Percentiles rank a stretch among this genome's conserved stretches.
These are phyloP conservation scores for Coniferiporia sulphurascens DNA, from an alignment of 1,284 basidiomycete genomes.

Conservation along the genomic window DNA sequence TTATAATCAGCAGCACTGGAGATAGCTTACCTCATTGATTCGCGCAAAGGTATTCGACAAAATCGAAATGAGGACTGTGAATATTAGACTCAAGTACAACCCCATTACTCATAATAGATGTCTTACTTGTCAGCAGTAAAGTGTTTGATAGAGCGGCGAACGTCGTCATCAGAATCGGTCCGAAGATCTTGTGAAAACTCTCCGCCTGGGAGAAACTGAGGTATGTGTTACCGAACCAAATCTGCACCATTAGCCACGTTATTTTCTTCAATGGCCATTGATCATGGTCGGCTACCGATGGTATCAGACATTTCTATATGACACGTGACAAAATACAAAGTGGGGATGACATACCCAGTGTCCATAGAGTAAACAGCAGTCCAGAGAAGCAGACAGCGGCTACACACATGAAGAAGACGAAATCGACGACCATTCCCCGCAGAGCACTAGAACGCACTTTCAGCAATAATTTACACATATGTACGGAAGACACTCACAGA, in stretches of 20 bases:
- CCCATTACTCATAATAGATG: neutral
- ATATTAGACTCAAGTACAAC: neutral
- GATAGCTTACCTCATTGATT: slow-evolving; percentile 63
- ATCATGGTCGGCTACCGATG: slow-evolving; percentile 35
- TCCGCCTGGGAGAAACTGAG: slow-evolving; percentile 64
- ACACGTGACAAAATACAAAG: slow-evolving; percentile 14
- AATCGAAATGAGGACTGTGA: slow-evolving; percentile 76
- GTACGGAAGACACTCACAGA: slow-evolving; percentile 43
- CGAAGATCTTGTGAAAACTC: slow-evolving; percentile 80
- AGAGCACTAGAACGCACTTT: slow-evolving; percentile 47
- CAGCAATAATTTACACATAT: slow-evolving; percentile 2
- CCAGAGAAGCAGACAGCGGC: slow-evolving; percentile 85
- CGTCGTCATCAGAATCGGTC: slow-evolving; percentile 79
- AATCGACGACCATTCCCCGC: slow-evolving; percentile 58
- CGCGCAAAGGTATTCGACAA: slow-evolving; percentile 80
- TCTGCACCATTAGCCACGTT: slow-evolving; percentile 76
- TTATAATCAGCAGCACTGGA: neutral
- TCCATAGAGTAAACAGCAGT: slow-evolving; percentile 79
- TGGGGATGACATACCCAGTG: slow-evolving; percentile 45
- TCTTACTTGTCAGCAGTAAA: slow-evolving; percentile 71
- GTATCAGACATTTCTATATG: no score
- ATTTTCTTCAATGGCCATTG: slow-evolving; percentile 66
- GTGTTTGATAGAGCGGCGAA: slow-evolving; percentile 84
- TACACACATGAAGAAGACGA: slow-evolving; percentile 80
- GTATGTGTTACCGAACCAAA: slow-evolving; percentile 81